Conservation (phyloP, 108 stramenopile genomes). For the Hondaea fermentalgiana region DNA sequence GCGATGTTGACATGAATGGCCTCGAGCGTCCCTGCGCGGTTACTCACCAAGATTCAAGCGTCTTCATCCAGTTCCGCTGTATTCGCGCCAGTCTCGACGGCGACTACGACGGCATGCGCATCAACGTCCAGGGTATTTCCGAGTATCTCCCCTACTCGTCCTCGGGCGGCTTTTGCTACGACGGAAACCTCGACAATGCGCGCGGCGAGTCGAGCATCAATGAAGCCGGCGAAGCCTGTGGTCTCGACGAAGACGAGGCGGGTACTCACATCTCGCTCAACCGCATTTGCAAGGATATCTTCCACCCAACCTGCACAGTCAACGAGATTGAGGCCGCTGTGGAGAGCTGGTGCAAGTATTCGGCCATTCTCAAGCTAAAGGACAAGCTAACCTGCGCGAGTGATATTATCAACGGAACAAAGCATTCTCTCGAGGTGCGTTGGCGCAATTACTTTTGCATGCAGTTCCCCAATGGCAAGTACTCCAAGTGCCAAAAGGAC, state of each 20-base stretch:
- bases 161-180: background rate
- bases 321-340: background rate
- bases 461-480: background rate
- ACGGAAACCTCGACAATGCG: background rate
- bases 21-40: background rate
- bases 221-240: background rate
- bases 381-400: background rate
- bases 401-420: background rate
- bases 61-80: background rate
- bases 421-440: background rate
- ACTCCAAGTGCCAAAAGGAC: background rate
- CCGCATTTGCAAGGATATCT: background rate
- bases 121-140: background rate
- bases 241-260: background rate
- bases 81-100: background rate
- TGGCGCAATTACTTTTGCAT: background rate
- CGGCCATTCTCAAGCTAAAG: background rate
- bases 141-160: background rate
- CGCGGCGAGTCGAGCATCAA: background rate
- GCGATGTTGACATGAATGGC: background rate
- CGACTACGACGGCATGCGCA: background rate
- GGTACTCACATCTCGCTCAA: background rate
- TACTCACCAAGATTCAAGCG: background rate
- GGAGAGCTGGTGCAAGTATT: background rate
- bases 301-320: background rate